A percentile compares a stretch with the other conserved stretches of the same genome.
Conservation (phyloP, 495 filamentous ascomycete genomes). For the Achaetomiella virescens region DNA sequence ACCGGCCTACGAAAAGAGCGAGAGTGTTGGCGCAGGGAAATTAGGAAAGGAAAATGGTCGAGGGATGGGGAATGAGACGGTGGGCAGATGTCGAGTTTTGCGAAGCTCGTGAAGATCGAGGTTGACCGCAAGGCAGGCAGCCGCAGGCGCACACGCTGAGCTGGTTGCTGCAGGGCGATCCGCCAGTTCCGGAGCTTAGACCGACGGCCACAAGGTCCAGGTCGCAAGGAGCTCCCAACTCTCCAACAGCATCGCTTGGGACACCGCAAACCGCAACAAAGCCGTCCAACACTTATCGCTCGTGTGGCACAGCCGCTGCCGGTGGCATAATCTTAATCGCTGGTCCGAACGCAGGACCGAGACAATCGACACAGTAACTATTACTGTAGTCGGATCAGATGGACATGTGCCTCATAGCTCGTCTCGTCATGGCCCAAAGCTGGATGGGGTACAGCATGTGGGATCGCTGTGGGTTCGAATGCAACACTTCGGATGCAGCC, state of each 20-base stretch:
- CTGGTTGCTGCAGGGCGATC: conserved; percentile 7
- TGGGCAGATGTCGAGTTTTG: not conserved
- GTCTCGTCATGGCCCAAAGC: not conserved
- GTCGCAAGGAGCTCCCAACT: not conserved
- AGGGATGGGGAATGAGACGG: not conserved
- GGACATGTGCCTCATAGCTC: not conserved
- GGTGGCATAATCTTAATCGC: not conserved
- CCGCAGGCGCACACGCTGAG: conserved; percentile 1
- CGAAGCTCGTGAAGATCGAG: not conserved
- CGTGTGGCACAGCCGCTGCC: conserved; percentile 5
- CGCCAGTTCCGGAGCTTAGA: not conserved
- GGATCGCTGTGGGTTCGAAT: not conserved
- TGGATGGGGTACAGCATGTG: not conserved
- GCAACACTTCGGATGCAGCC: not conserved
- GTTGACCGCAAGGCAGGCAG: conserved; percentile 5
- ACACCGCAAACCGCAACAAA: not conserved
- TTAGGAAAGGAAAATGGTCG: not conserved
- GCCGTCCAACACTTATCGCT: not conserved
- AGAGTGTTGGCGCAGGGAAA: not conserved
- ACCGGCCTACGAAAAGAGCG: not conserved
- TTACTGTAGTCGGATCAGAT: not conserved
- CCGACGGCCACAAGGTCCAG: no score
- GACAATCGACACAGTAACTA: not conserved
- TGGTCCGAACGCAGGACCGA: not conserved
- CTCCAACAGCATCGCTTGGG: not conserved